phyloP scores from a whole-genome alignment of 208 protist species.

The Blastocrithidia nonstop region DNA sequence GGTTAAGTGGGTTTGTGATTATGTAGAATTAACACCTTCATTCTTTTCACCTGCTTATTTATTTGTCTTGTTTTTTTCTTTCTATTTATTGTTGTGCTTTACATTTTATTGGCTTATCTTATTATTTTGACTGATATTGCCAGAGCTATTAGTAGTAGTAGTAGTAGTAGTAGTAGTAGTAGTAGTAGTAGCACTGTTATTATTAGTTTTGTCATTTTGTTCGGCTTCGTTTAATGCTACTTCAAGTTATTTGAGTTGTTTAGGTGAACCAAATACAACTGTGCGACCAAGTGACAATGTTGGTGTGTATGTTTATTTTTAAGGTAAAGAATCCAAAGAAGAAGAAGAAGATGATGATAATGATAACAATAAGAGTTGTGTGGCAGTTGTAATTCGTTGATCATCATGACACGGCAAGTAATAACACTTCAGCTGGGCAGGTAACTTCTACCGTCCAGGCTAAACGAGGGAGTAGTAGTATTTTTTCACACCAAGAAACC shows the following conservation, averaged over 20 bases:
- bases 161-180: background rate
- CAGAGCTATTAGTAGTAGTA: background rate
- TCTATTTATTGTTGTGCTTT: background rate
- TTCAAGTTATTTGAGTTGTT: conserved; percentile 17
- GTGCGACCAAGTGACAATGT: conserved; percentile 27
- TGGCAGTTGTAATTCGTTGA: conserved; percentile 21
- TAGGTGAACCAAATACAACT: conserved; percentile 55
- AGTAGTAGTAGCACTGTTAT: background rate
- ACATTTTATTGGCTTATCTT: conserved; percentile 8
- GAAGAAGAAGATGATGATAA: too few species aligned
- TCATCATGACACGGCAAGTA: conserved; percentile 17
- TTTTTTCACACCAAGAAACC: conserved; percentile 85
- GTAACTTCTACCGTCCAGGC: conserved; percentile 62
- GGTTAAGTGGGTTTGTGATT: conserved; percentile 4
- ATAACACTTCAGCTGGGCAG: conserved; percentile 45
- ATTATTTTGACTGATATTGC: background rate
- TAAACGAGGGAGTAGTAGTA: conserved; percentile 82
- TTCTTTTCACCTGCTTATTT: too few species aligned
- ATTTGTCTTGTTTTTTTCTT: background rate
- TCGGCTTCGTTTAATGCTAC: conserved; percentile 2
- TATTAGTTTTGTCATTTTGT: background rate
- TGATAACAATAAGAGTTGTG: conserved; percentile 18
- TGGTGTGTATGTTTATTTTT: background rate
- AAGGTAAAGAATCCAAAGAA: too few species aligned
- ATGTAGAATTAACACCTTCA: background rate